phyloP scores from a whole-genome alignment of 2,329 filamentous ascomycete species.

The Phoma sp. region DNA sequence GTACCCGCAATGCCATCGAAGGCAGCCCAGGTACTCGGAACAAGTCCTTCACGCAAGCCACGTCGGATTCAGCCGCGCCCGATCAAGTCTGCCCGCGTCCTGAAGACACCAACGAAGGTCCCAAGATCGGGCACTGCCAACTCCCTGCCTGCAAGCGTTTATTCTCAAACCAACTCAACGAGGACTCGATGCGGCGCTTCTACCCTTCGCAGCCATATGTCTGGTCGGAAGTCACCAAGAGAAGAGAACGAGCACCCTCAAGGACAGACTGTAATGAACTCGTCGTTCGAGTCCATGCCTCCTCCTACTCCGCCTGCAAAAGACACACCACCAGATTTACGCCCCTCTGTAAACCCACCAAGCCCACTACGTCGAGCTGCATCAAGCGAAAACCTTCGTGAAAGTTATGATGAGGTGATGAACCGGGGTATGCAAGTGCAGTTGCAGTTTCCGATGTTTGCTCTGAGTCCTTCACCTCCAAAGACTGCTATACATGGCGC shows the following conservation, averaged over 20 bases:
- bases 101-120: constrained; percentile 21
- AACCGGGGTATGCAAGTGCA: constrained; percentile 16
- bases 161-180: constrained; percentile 18
- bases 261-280: constrained; percentile 1
- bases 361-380: constrained; percentile 29
- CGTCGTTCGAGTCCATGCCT: constrained; percentile 18
- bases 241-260: constrained; percentile 14
- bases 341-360: constrained; percentile 4
- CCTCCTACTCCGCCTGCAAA: constrained; percentile 54
- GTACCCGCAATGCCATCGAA: constrained; percentile 30
- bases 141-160: constrained; percentile 31
- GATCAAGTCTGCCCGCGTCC: constrained; percentile 20
- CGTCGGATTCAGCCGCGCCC: constrained; percentile 20
- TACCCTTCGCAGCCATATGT: not conserved
- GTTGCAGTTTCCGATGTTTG: constrained; percentile 24
- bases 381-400: constrained; percentile 22
- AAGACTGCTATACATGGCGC: constrained; percentile 17
- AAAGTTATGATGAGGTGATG: constrained; percentile 18
- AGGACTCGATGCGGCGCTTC: not conserved
- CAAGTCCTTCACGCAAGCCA: constrained; percentile 23
- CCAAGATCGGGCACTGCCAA: constrained; percentile 34
- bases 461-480: constrained; percentile 19
- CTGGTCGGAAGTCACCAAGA: constrained; percentile 17
- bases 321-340: constrained; percentile 49
- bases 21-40: constrained; percentile 46